Percentiles rank a stretch among this genome's conserved stretches.
These are phyloP conservation scores for Pisolithus sp. DNA, from an alignment of 768 basidiomycete genomes.

Conservation along the genomic window DNA sequence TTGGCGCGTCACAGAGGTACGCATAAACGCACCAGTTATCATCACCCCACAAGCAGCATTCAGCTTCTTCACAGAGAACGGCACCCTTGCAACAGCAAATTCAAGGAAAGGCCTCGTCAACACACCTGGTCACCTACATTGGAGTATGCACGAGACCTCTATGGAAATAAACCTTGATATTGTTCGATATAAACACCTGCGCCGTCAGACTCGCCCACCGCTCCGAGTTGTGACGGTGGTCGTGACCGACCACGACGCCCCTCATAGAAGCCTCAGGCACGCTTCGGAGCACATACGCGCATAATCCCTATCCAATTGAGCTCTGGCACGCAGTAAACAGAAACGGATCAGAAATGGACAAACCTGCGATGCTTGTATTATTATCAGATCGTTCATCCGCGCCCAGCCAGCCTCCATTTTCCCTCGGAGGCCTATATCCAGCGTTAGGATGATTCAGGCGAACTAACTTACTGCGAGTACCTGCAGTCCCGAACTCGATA, in stretches of 20 bases:
- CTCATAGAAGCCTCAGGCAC: conserved; percentile 46
- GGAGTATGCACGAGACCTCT: conserved; percentile 75
- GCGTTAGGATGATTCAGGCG: neutral
- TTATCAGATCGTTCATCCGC: conserved; percentile 85
- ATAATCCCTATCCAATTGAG: conserved; percentile 53
- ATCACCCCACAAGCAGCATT: conserved; percentile 79
- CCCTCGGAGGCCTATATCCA: conserved; percentile 56
- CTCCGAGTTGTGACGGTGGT: conserved; percentile 77
- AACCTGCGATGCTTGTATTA: conserved; percentile 80
- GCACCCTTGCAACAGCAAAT: conserved; percentile 48
- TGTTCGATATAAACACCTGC: conserved; percentile 55
- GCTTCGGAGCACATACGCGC: conserved; percentile 56
- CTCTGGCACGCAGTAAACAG: neutral
- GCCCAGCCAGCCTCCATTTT: conserved; percentile 86
- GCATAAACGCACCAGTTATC: conserved; percentile 62
- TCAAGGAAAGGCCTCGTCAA: neutral
- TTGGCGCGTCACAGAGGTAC: neutral
- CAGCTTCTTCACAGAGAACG: conserved; percentile 63
- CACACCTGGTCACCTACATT: conserved; percentile 39
- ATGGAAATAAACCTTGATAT: conserved; percentile 64
- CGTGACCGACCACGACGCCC: conserved; percentile 81
- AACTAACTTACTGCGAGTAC: conserved; percentile 17
- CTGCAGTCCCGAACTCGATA: conserved; percentile 86
- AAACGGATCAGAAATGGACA: conserved; percentile 1
- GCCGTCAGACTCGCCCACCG: conserved; percentile 75